phyloP scores from a whole-genome alignment of 305 asterid genomes.

The Euphrasia arctica region DNA sequence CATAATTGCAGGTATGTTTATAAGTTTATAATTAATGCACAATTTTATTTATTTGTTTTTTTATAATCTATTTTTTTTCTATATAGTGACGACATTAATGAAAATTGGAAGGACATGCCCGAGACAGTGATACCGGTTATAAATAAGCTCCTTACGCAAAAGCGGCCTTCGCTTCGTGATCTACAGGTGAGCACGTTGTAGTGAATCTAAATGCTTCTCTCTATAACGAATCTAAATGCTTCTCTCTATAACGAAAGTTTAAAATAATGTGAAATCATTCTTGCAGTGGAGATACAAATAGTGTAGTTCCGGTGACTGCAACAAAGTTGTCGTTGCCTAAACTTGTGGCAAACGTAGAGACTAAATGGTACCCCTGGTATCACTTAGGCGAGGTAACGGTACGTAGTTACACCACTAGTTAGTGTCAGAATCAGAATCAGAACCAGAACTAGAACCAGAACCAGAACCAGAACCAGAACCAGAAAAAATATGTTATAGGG shows the following conservation, averaged over 20 bases:
- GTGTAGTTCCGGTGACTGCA: constrained; percentile 47
- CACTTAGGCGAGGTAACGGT: no score
- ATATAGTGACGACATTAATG: constrained; percentile 1
- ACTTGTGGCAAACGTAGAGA: constrained; percentile 31
- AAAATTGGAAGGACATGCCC: constrained; percentile 32
- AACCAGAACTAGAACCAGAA: not conserved
- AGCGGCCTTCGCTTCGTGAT: constrained; percentile 49
- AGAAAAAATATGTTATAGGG: no score
- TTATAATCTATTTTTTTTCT: not conserved
- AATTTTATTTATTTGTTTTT: not conserved
- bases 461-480: not conserved
- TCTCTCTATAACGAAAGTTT: no score
- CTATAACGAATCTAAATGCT: no score
- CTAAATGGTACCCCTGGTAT: constrained; percentile 61
- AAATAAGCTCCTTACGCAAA: constrained; percentile 32
- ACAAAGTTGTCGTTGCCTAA: constrained; percentile 42
- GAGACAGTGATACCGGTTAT: constrained; percentile 37
- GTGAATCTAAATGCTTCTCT: no score
- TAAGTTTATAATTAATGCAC: no score
- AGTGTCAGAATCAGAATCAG: no score
- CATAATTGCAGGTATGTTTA: constrained; percentile 39
- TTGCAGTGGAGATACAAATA: constrained; percentile 59
- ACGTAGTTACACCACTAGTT: no score
- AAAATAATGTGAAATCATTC: not conserved
- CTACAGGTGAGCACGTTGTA: constrained; percentile 23